These are phyloP conservation scores for Trametes meyenii DNA, from an alignment of 768 basidiomycete genomes.

Conservation along the genomic window DNA sequence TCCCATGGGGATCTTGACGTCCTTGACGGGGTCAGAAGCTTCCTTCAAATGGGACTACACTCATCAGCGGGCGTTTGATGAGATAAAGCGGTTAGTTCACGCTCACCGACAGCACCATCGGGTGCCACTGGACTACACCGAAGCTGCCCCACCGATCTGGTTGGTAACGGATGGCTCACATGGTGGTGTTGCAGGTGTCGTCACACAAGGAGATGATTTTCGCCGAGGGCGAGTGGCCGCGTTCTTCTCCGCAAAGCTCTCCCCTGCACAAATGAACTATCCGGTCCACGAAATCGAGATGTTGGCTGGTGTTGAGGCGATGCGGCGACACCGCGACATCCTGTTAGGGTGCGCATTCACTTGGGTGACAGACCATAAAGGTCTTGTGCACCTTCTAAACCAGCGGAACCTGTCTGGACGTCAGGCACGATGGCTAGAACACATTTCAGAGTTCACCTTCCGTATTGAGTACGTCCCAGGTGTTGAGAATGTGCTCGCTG, in stretches of 20 bases:
- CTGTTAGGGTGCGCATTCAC: constrained; percentile 31
- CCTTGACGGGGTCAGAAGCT: constrained; percentile 19
- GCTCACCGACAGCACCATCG: constrained; percentile 24
- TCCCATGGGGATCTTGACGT: constrained; percentile 41
- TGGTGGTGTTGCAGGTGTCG: constrained; percentile 24
- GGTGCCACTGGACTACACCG: constrained; percentile 29
- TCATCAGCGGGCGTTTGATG: constrained; percentile 37
- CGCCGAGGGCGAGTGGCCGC: constrained; percentile 22
- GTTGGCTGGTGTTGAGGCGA: constrained; percentile 39
- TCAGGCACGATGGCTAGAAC: constrained; percentile 35
- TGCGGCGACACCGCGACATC: constrained; percentile 37
- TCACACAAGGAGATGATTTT: constrained; percentile 30
- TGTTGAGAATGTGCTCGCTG: constrained; percentile 30
- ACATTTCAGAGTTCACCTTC: constrained; percentile 36
- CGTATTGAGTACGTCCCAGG: constrained; percentile 35
- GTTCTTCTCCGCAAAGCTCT: constrained; percentile 35
- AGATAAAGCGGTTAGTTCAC: constrained; percentile 25
- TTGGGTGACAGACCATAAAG: constrained; percentile 35
- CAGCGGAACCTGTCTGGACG: constrained; percentile 31
- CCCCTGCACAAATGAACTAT: constrained; percentile 35
- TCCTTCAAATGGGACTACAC: constrained; percentile 34
- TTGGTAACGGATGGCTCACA: constrained; percentile 31
- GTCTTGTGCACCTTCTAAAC: constrained; percentile 24
- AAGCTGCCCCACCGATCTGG: constrained; percentile 25
- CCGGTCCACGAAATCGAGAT: constrained; percentile 45